Percentiles rank a stretch among this genome's conserved stretches.
phyloP scores from a whole-genome alignment of 768 basidiomycete genomes.

The Leccinum broughii region DNA sequence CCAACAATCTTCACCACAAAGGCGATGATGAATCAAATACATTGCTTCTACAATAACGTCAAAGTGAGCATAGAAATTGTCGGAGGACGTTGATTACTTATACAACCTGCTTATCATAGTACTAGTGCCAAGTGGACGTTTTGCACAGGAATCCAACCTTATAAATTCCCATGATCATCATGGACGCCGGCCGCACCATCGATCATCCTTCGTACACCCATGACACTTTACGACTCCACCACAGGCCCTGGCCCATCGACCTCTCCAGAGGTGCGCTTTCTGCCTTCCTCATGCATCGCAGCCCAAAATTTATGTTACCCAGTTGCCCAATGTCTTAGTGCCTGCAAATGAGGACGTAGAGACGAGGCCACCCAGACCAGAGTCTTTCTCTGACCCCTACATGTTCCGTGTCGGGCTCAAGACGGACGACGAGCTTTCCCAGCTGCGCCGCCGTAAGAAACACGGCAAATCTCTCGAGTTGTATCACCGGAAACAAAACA shows the following conservation, averaged over 20 bases:
- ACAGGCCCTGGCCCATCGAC: slow-evolving; percentile 17
- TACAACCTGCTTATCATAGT: no score
- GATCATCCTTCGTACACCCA: neutral
- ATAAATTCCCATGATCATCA: no score
- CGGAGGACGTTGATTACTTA: no score
- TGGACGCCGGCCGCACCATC: no score
- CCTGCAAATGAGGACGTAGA: slow-evolving; percentile 33
- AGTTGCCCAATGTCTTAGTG: slow-evolving; percentile 3
- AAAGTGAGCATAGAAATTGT: no score
- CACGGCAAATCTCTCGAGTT: slow-evolving; percentile 62
- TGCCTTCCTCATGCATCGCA: neutral
- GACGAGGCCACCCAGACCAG: slow-evolving; percentile 35
- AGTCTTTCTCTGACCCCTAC: slow-evolving; percentile 59
- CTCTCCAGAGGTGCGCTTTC: slow-evolving; percentile 10
- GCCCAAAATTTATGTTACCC: neutral
- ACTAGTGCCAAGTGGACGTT: no score
- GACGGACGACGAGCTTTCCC: slow-evolving; percentile 59
- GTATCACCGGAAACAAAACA: slow-evolving; percentile 73
- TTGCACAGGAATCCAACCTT: no score
- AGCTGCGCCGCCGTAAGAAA: slow-evolving; percentile 55
- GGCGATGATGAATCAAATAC: no score
- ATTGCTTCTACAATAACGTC: no score
- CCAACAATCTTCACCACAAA: no score
- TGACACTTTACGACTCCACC: slow-evolving; percentile 9
- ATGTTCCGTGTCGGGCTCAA: slow-evolving; percentile 60